Evolutionary conservation across 371 early-diverging fungal species (phyloP).

Genomic region (Coemansia sp.): DNA sequence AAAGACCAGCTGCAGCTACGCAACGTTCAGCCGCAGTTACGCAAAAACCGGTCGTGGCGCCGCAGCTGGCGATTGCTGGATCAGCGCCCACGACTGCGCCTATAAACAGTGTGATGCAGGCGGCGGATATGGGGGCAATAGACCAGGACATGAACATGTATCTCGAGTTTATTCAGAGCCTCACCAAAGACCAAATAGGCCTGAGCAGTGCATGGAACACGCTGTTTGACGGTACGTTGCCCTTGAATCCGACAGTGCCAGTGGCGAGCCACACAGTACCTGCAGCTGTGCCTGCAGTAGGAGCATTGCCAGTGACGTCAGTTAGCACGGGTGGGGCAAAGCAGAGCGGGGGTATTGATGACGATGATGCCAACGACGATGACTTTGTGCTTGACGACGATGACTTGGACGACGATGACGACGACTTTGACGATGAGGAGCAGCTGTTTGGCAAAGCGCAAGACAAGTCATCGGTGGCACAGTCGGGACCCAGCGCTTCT

Average conservation of each 20-base stretch:
- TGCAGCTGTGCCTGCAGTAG: neutral
- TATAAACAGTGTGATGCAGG: neutral
- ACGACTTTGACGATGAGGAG: constrained; percentile 23
- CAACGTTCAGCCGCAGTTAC: no score
- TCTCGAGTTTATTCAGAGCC: constrained; percentile 43
- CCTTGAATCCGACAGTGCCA: neutral
- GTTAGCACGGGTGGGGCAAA: neutral
- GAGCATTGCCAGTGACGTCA: no score
- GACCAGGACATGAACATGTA: constrained; percentile 44
- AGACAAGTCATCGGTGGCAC: neutral
- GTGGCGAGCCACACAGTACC: neutral
- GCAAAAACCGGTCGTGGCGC: no score
- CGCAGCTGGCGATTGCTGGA: neutral
- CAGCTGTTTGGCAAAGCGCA: neutral
- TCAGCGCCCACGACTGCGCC: neutral
- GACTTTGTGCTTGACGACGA: constrained; percentile 42
- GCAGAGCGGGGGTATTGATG: constrained; percentile 15
- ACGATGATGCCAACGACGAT: constrained; percentile 45
- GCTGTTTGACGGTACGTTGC: constrained; percentile 17
- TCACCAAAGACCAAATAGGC: constrained; percentile 21
- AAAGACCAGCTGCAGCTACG: no score
- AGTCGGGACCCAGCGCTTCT: neutral
- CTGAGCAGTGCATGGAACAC: constrained; percentile 30
- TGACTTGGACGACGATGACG: constrained; percentile 43
- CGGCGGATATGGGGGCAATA: constrained; percentile 1